A percentile compares a stretch with the other conserved stretches of the same genome.
Evolutionary conservation across 179 eudicot genomes (phyloP).

Genomic region (Drosera spatulata): DNA sequence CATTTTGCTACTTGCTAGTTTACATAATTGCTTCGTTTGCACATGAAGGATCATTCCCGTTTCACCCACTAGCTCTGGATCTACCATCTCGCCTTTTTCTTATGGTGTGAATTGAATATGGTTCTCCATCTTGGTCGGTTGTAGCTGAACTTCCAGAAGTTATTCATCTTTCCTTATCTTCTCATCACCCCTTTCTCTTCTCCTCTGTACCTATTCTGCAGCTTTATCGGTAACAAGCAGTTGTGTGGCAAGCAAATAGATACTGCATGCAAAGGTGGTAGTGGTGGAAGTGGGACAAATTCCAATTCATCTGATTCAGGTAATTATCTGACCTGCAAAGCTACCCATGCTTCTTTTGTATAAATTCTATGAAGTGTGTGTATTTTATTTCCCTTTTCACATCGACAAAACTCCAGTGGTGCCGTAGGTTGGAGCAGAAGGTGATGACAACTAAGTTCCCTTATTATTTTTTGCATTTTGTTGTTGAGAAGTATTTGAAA

Average conservation of each 20-base stretch:
- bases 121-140: too few relatives aligned
- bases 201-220: conserved; percentile 13
- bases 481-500: neutral
- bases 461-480: neutral
- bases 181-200: neutral
- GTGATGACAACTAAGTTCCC: neutral
- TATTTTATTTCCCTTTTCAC: neutral
- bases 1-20: too few relatives aligned
- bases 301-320: conserved; percentile 43
- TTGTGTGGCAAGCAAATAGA: conserved; percentile 76
- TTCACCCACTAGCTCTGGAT: too few relatives aligned
- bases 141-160: too few relatives aligned
- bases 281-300: conserved; percentile 23
- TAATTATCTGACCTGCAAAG: conserved; percentile 5
- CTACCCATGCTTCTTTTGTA: too few relatives aligned
- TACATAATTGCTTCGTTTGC: too few relatives aligned
- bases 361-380: too few relatives aligned
- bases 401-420: neutral
- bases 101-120: too few relatives aligned
- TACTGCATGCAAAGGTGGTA: conserved; percentile 41
- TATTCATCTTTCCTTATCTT: too few relatives aligned
- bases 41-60: too few relatives aligned
- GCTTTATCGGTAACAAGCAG: conserved; percentile 74
- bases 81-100: too few relatives aligned
- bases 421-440: neutral